phyloP scores from a whole-genome alignment of 192 early-diverging fungal genomes.

The Backusella liffmaniae region DNA sequence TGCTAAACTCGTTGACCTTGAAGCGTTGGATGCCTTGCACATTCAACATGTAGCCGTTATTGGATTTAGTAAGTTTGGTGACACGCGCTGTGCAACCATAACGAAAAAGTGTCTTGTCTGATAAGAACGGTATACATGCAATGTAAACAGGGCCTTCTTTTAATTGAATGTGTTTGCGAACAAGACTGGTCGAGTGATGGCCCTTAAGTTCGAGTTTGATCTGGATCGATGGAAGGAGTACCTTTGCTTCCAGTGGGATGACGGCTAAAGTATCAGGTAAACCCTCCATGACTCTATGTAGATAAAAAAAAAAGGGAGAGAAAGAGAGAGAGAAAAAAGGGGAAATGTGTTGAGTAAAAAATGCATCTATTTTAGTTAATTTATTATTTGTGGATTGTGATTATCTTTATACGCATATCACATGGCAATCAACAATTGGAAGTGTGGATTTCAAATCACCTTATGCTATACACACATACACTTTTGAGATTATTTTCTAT shows the following conservation, averaged over 20 bases:
- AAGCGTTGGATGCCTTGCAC: conserved; percentile 64
- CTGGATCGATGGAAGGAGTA: conserved; percentile 64
- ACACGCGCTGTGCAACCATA: conserved; percentile 53
- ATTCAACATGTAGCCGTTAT: conserved; percentile 59
- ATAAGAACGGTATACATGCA: conserved; percentile 36
- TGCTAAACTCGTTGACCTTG: conserved; percentile 45
- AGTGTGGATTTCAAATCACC: too few species aligned
- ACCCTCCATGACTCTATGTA: neutral
- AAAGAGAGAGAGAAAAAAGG: neutral
- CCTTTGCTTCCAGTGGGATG: conserved; percentile 47
- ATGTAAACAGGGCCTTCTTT: conserved; percentile 15
- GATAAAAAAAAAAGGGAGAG: neutral
- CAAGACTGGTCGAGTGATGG: conserved; percentile 53
- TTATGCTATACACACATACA: too few species aligned
- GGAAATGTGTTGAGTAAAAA: neutral
- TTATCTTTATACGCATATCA: neutral
- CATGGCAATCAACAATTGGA: neutral
- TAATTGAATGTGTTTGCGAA: conserved; percentile 30
- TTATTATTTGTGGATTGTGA: neutral
- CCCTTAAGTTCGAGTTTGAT: conserved; percentile 54
- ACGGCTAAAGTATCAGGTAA: conserved; percentile 42
- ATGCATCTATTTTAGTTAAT: neutral
- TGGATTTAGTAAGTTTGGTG: conserved; percentile 48
- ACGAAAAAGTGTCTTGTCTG: conserved; percentile 19
- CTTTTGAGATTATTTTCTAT: too few species aligned